Conservation (phyloP, 2,329 filamentous ascomycete genomes). For the Parasarocladium wereldwijsianum region DNA sequence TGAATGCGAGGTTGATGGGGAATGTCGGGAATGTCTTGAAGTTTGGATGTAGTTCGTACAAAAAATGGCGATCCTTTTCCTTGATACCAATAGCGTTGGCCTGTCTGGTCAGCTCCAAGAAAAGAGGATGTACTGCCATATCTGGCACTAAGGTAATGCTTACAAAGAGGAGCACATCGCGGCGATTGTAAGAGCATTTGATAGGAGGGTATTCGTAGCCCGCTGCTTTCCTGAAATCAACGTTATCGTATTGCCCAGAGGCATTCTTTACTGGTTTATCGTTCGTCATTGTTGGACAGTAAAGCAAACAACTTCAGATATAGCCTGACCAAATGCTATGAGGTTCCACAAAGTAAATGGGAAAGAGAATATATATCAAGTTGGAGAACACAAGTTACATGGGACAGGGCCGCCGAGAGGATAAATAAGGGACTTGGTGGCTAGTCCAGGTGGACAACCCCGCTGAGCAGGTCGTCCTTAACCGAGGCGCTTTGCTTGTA, state of each 20-base stretch:
- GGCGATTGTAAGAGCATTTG: slow-evolving; percentile 25
- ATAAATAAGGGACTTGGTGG: too few species aligned
- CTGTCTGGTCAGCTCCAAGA: slow-evolving; percentile 9
- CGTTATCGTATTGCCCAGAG: slow-evolving; percentile 24
- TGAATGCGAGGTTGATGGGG: slow-evolving; percentile 28
- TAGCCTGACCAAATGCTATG: too few species aligned
- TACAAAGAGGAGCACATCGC: slow-evolving; percentile 22
- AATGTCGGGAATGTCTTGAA: slow-evolving; percentile 32
- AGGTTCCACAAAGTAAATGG: too few species aligned
- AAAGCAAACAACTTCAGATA: too few species aligned
- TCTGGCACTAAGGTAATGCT: neutral
- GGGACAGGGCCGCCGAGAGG: too few species aligned
- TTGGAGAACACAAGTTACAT: too few species aligned
- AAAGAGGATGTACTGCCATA: neutral
- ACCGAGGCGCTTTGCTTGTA: too few species aligned
- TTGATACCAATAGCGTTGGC: slow-evolving; percentile 23
- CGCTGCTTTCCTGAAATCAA: slow-evolving; percentile 23
- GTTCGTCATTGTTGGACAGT: too few species aligned
- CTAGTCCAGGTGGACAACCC: too few species aligned
- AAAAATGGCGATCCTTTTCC: slow-evolving; percentile 25
- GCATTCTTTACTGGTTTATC: slow-evolving; percentile 20
- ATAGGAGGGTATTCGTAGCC: slow-evolving; percentile 21
- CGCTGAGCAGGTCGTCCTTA: too few species aligned
- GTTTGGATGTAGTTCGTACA: slow-evolving; percentile 26
- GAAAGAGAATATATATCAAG: too few species aligned